Percentiles rank a stretch among this genome's conserved stretches.
phyloP scores from a whole-genome alignment of 2,329 filamentous ascomycete genomes.

The Trichoderma oligosporum region DNA sequence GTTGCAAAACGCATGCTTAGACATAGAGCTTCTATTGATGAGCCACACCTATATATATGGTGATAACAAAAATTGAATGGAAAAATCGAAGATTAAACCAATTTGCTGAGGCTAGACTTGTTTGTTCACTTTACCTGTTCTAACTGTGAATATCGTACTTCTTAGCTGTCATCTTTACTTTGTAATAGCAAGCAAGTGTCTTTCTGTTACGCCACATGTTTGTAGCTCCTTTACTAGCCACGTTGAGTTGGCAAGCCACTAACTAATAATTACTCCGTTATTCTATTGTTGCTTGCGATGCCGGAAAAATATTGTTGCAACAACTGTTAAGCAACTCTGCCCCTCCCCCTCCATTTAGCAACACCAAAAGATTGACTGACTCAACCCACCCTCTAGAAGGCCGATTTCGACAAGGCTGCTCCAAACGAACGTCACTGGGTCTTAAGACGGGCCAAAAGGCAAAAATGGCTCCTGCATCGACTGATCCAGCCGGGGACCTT shows the following conservation, averaged over 20 bases:
- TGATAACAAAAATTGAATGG: not conserved
- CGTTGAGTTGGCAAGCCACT: too few species aligned
- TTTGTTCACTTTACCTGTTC: too few species aligned
- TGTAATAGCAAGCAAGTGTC: too few species aligned
- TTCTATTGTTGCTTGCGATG: too few species aligned
- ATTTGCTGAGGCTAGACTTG: too few species aligned
- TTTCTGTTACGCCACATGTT: too few species aligned
- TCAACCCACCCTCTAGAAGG: conserved; percentile 8
- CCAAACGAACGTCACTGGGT: conserved; percentile 1
- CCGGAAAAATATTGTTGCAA: conserved; percentile 19
- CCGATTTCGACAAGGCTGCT: conserved; percentile 7
- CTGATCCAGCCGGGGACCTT: conserved; percentile 48
- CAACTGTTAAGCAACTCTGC: conserved; percentile 13
- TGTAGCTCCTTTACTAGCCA: too few species aligned
- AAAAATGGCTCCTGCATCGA: conserved; percentile 18
- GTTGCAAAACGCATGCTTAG: conserved; percentile 1
- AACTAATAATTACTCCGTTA: too few species aligned
- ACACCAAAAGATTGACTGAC: conserved; percentile 19
- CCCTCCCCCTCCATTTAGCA: conserved; percentile 20
- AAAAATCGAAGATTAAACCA: not conserved
- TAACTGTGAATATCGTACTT: too few species aligned
- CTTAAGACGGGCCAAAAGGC: not conserved
- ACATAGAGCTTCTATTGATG: conserved; percentile 15
- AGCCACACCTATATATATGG: conserved; percentile 1
- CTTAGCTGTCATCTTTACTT: too few species aligned